These are phyloP conservation scores for Leishmania aethiopica DNA, from an alignment of 208 protist genomes.

Conservation along the genomic window DNA sequence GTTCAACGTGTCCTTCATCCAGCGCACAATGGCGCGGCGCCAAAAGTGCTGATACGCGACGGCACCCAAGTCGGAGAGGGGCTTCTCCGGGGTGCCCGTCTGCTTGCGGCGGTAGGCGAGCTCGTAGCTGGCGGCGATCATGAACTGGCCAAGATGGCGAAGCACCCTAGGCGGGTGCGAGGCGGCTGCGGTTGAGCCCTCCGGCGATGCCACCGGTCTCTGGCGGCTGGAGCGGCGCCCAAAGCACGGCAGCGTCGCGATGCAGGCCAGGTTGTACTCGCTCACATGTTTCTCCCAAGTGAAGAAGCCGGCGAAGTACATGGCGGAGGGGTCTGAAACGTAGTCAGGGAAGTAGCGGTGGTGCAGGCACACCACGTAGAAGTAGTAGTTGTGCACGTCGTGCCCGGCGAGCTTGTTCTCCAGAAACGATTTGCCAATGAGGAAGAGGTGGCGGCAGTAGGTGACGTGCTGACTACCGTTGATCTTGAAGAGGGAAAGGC, in stretches of 20 bases:
- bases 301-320: slow-evolving; percentile 98
- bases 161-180: slow-evolving; percentile 15
- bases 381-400: slow-evolving; percentile 89
- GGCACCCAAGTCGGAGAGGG: slow-evolving; percentile 98
- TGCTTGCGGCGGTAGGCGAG: slow-evolving; percentile 95
- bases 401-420: slow-evolving; percentile 91
- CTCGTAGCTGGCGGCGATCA: slow-evolving; percentile 98
- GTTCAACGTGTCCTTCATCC: slow-evolving; percentile 48
- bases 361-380: slow-evolving; percentile 88
- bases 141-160: slow-evolving; percentile 95
- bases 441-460: slow-evolving; percentile 85
- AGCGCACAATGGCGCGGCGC: slow-evolving; percentile 61
- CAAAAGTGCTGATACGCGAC: slow-evolving; percentile 93
- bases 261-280: slow-evolving; percentile 99
- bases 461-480: slow-evolving; percentile 79
- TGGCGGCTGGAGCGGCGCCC: slow-evolving; percentile 24
- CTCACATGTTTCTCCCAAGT: slow-evolving; percentile 97
- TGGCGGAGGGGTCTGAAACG: slow-evolving; percentile 51
- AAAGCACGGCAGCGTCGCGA: slow-evolving; percentile 98
- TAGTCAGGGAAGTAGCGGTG: slow-evolving; percentile 77
- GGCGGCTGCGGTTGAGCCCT: neutral
- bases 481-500: slow-evolving; percentile 83
- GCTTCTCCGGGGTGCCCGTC: slow-evolving; percentile 97
- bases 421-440: slow-evolving; percentile 89
- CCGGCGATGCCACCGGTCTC: slow-evolving; percentile 2